These are phyloP conservation scores for Gynandropsis gynandra DNA, from an alignment of 345 rosid species.

Conservation along the genomic window DNA sequence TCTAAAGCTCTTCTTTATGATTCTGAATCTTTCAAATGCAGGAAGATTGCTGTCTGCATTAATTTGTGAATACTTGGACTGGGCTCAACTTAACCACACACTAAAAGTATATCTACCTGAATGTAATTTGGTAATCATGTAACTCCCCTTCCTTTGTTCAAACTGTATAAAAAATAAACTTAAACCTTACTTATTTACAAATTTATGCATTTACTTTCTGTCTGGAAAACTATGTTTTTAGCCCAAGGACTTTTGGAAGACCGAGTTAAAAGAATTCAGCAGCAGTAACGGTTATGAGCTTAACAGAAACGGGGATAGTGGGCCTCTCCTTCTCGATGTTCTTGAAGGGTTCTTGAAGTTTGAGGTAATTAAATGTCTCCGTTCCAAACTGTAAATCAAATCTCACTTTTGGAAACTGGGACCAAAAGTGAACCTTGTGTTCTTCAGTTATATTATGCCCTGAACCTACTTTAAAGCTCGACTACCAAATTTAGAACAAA, in stretches of 20 bases:
- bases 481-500: too few species aligned
- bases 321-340: constrained; percentile 72
- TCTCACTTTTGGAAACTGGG: too few species aligned
- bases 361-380: constrained; percentile 56
- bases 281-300: constrained; percentile 66
- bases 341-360: constrained; percentile 75
- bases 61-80: constrained; percentile 87
- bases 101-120: constrained; percentile 88
- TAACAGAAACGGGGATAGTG: constrained; percentile 65
- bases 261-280: constrained; percentile 79
- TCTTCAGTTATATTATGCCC: too few species aligned
- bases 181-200: background rate
- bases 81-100: constrained; percentile 90
- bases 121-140: constrained; percentile 88
- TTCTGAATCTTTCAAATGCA: constrained; percentile 29
- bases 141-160: constrained; percentile 23
- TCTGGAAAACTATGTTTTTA: constrained; percentile 27
- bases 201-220: constrained; percentile 8
- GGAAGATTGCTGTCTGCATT: constrained; percentile 84
- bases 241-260: constrained; percentile 89
- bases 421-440: too few species aligned
- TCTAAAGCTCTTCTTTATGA: constrained; percentile 5
- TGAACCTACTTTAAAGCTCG: too few species aligned
- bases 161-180: too few species aligned
- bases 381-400: too few species aligned